Conservation (phyloP, 805 yeast genomes). For the Wickerhamiella alocasiicola region DNA sequence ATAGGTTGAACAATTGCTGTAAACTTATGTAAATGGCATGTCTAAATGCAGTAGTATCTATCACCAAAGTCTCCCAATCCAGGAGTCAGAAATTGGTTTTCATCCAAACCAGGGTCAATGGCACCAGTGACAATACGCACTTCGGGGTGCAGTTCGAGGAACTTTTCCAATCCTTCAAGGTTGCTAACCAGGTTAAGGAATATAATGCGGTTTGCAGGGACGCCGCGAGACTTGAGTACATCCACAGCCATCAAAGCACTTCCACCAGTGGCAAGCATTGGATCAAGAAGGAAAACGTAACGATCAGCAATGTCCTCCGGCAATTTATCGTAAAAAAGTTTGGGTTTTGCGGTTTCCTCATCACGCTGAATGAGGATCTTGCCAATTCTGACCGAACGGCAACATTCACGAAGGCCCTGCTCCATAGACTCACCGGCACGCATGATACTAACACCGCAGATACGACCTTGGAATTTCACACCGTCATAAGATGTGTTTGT, state of each 20-base stretch:
- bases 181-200: constrained; percentile 86
- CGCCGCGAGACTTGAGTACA: constrained; percentile 77
- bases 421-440: constrained; percentile 99
- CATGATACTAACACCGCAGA: constrained; percentile 95
- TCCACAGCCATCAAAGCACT: constrained; percentile 96
- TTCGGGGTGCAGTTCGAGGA: constrained; percentile 66
- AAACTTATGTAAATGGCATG: neutral
- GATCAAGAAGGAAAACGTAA: constrained; percentile 84
- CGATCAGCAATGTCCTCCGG: constrained; percentile 86
- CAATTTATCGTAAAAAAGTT: constrained; percentile 81
- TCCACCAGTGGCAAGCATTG: constrained; percentile 98
- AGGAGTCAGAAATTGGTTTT: constrained; percentile 73
- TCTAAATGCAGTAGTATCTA: constrained; percentile 79
- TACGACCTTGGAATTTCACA: constrained; percentile 72
- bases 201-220: constrained; percentile 71
- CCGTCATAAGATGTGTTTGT: constrained; percentile 65
- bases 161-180: constrained; percentile 82
- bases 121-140: constrained; percentile 89
- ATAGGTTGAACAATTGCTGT: neutral
- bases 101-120: constrained; percentile 77
- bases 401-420: constrained; percentile 93
- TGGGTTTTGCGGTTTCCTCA: constrained; percentile 92
- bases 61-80: constrained; percentile 98
- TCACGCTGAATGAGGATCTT: constrained; percentile 95
- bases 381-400: constrained; percentile 91